Base-by-base conservation (phyloP, 2,329 filamentous ascomycete species). In the Cladosporium sp. region DNA sequence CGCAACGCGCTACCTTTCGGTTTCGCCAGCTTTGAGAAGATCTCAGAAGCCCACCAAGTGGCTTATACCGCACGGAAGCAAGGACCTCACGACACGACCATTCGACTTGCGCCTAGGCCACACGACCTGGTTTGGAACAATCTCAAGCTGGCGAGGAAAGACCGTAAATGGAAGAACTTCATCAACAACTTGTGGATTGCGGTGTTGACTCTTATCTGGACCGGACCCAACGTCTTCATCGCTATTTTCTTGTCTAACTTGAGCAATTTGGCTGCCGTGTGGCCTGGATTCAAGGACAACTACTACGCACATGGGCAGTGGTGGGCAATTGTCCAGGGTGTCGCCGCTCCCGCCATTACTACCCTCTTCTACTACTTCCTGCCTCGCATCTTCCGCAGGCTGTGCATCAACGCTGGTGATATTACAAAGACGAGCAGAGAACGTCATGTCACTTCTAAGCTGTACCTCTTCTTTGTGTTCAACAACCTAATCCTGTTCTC, bases 111-210 rank as follows among this genome's bases (percentile, higher is more conserved):
- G 1, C 91, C 94, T 2, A 85, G 86, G 58, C 93, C 94, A 3
- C 91, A 89, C 69, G 93, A 97, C 70, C 83, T 99, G 54, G 96
- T 99, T 63, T 99, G 94, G 94, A 88, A 91, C 70, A 99, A 99
- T 68, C 83, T 99, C 77, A 82, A 85, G 5, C 77, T 97, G 57
- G 83, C 80, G 15, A 85, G 85, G 37, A 77, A 83, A 25, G 82
- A 85, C 1, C 84, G 92, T 54, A 82, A 82, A 61, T 89, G 88
- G 76, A 88, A 88, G 65, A 81, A 87, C 37, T 81, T 93, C 61
- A 80, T 91, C 66, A 96, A 94, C 74, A 88, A 88, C 60, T 73
- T 96, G 57, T 97, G 92, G 91, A 87, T 96, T 40, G 77, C 83
- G 3, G 66, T 93, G 0, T 75, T 99, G 53, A 97, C 93, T 0